Evolutionary conservation across 306 rosid species (phyloP).

Genomic region (Lotus japonicus): DNA sequence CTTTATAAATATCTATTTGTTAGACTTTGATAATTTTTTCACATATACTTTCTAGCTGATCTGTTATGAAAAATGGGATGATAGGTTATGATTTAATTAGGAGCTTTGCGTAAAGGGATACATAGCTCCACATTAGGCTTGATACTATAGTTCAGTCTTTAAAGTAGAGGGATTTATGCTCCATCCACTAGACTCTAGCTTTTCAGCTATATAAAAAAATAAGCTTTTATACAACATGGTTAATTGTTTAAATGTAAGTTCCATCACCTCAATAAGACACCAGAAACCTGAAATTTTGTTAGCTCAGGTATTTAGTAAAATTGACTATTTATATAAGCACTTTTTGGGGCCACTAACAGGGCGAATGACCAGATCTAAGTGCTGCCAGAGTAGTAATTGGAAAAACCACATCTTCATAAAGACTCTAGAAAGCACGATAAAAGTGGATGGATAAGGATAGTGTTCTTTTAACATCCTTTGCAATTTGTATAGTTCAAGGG

Average conservation of each 20-base stretch:
- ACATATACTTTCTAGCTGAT: neutral
- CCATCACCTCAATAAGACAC: conserved; percentile 9
- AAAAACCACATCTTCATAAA: conserved; percentile 14
- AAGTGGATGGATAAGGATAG: conserved; percentile 36
- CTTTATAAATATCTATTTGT: conserved; percentile 1
- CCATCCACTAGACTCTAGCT: conserved; percentile 25
- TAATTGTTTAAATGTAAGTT: neutral
- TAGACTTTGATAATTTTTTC: neutral
- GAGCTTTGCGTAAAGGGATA: conserved; percentile 21
- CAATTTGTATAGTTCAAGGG: neutral
- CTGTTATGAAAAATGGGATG: neutral
- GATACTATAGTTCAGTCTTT: conserved; percentile 7
- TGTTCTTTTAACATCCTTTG: conserved; percentile 18
- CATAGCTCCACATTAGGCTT: conserved; percentile 1
- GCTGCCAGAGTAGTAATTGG: neutral
- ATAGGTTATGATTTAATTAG: neutral
- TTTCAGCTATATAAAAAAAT: neutral
- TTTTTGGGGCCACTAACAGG: conserved; percentile 16
- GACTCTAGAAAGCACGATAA: neutral
- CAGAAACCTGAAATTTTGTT: neutral
- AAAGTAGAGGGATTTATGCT: conserved; percentile 24
- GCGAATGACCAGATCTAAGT: neutral
- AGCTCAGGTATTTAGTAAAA: neutral
- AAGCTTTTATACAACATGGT: neutral
- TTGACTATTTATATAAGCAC: conserved; percentile 4